phyloP scores from a whole-genome alignment of 306 rosid genomes.

The Hippophae rhamnoides region DNA sequence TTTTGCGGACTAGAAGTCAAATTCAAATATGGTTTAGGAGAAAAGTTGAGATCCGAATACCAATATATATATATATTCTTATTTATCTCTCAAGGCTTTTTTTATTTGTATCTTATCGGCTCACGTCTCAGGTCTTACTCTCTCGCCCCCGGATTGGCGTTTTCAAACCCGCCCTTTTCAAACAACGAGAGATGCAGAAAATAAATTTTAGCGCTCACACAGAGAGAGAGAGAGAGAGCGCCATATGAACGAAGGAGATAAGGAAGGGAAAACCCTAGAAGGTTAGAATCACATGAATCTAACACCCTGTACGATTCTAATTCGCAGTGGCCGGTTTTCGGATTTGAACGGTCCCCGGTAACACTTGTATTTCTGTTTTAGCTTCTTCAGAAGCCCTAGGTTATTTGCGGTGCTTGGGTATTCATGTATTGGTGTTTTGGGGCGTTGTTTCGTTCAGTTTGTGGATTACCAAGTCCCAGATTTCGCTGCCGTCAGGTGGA shows the following conservation, averaged over 20 bases:
- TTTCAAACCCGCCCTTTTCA: constrained; percentile 37
- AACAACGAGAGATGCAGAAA: constrained; percentile 21
- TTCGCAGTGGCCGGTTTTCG: background rate
- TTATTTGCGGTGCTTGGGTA: constrained; percentile 10
- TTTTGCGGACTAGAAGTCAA: constrained; percentile 44
- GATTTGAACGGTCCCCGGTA: too few species aligned
- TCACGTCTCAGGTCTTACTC: constrained; percentile 41
- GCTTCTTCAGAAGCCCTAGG: too few species aligned
- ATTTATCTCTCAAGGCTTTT: constrained; percentile 34
- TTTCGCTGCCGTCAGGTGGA: background rate
- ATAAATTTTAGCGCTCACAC: background rate
- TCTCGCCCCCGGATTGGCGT: constrained; percentile 41
- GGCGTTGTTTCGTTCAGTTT: background rate
- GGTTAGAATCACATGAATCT: background rate
- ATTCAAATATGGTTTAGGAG: constrained; percentile 25
- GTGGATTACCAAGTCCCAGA: background rate
- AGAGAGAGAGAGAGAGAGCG: constrained; percentile 4
- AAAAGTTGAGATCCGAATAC: constrained; percentile 60
- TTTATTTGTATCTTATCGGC: constrained; percentile 60
- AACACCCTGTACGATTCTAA: constrained; percentile 23
- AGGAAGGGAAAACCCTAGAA: constrained; percentile 17
- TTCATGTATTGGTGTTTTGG: constrained; percentile 6
- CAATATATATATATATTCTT: background rate
- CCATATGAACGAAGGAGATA: constrained; percentile 13
- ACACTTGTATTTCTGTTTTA: too few species aligned